Percentiles rank a stretch among this genome's conserved stretches.
These are phyloP conservation scores for Xylariaceae sp. DNA, from an alignment of 2,329 filamentous ascomycete species.

Conservation along the genomic window DNA sequence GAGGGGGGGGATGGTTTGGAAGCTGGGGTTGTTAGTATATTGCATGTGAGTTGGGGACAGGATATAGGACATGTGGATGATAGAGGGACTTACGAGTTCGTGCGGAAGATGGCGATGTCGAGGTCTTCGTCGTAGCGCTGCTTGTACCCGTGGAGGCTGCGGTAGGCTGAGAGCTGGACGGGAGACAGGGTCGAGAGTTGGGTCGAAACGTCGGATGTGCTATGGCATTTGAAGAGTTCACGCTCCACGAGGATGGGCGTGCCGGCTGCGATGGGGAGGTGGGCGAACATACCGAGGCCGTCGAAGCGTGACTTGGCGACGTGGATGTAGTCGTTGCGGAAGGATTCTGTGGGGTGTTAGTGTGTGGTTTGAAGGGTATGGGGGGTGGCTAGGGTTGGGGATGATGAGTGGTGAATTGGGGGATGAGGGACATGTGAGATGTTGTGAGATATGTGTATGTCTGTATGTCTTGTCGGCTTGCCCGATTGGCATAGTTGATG, in stretches of 20 bases:
- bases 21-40: not conserved
- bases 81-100: conserved; percentile 41
- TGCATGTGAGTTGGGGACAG: too few relatives aligned
- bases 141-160: conserved; percentile 36
- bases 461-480: too few relatives aligned
- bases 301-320: conserved; percentile 38
- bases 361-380: not conserved
- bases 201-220: conserved; percentile 26
- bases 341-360: conserved; percentile 12
- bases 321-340: conserved; percentile 38
- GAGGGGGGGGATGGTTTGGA: not conserved
- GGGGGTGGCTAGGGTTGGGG: too few relatives aligned
- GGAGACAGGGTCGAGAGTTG: conserved; percentile 35
- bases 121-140: conserved; percentile 23
- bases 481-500: too few relatives aligned
- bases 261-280: conserved; percentile 32
- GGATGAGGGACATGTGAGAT: too few relatives aligned
- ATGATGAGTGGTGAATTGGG: too few relatives aligned
- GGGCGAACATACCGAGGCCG: conserved; percentile 47
- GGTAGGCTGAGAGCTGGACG: conserved; percentile 30
- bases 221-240: conserved; percentile 36
- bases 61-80: too few relatives aligned
- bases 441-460: too few relatives aligned
- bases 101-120: conserved; percentile 39
- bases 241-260: conserved; percentile 43